Evolutionary conservation across 305 asterid genomes (phyloP).

Genomic region (Euphrasia arctica): DNA sequence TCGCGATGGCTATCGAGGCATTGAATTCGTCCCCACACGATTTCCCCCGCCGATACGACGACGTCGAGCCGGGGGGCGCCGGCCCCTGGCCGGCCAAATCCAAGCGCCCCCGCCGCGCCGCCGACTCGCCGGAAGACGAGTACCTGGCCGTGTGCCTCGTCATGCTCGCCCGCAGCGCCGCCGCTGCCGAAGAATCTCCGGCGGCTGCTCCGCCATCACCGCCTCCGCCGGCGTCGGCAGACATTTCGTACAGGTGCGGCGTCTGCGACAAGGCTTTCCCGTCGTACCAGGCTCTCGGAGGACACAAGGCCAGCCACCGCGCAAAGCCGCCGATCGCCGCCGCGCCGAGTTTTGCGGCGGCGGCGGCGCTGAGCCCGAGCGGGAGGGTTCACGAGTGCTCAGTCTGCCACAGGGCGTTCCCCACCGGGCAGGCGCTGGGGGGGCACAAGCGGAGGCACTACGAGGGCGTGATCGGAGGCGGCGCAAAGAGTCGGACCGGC

Average conservation of each 20-base stretch:
- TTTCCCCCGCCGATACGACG: conserved; percentile 25
- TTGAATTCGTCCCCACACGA: conserved; percentile 33
- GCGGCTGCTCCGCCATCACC: conserved; percentile 1
- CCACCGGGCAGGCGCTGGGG: conserved; percentile 84
- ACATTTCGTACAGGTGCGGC: conserved; percentile 43
- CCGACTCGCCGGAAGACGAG: conserved; percentile 36
- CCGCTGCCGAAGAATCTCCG: neutral
- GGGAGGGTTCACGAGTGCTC: conserved; percentile 70
- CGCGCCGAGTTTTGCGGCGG: conserved; percentile 14
- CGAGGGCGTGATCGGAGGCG: conserved; percentile 57
- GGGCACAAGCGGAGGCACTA: conserved; percentile 91
- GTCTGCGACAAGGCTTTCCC: conserved; percentile 55
- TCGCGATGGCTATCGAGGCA: conserved; percentile 53
- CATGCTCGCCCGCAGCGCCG: conserved; percentile 47
- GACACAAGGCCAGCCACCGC: conserved; percentile 87
- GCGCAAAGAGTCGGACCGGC: conserved; percentile 34
- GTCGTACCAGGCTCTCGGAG: conserved; percentile 74
- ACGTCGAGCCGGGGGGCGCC: neutral
- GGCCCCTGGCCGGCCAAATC: conserved; percentile 38
- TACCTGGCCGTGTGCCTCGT: conserved; percentile 53
- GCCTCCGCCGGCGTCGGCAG: no score
- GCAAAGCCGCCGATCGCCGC: conserved; percentile 25
- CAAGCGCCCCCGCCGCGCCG: conserved; percentile 34
- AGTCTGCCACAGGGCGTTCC: conserved; percentile 53
- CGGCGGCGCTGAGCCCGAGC: conserved; percentile 16